Evolutionary conservation across 2,329 filamentous ascomycete genomes (phyloP).

Genomic region (Elsinoe necatrix): DNA sequence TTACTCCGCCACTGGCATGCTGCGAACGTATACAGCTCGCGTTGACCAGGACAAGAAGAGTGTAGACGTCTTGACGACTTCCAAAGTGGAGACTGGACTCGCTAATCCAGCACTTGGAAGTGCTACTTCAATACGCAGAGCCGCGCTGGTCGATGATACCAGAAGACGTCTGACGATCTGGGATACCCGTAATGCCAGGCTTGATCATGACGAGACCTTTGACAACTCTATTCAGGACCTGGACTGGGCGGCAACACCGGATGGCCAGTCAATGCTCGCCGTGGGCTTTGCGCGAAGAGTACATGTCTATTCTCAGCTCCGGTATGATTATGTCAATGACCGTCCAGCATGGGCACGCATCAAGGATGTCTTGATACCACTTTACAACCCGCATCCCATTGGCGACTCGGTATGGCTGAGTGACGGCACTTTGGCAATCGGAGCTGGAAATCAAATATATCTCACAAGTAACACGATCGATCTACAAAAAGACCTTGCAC

Average conservation of each 20-base stretch:
- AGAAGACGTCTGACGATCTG: constrained; percentile 77
- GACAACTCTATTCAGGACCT: constrained; percentile 62
- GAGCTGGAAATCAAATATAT: constrained; percentile 85
- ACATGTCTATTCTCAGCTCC: constrained; percentile 72
- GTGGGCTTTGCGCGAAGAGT: constrained; percentile 89
- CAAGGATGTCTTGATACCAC: constrained; percentile 68
- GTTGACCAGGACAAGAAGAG: constrained; percentile 52
- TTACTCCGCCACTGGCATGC: constrained; percentile 63
- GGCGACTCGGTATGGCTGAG: constrained; percentile 88
- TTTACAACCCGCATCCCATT: constrained; percentile 74
- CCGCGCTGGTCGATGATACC: constrained; percentile 66
- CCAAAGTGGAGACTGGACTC: constrained; percentile 70
- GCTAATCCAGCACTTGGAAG: constrained; percentile 66
- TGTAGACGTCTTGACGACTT: constrained; percentile 76
- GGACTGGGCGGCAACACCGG: constrained; percentile 88
- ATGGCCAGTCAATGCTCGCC: constrained; percentile 78
- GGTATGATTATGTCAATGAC: constrained; percentile 83
- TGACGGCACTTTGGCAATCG: constrained; percentile 76
- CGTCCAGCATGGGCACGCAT: constrained; percentile 85
- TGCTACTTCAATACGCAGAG: constrained; percentile 78
- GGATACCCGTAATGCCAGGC: constrained; percentile 72
- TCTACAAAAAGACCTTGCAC: constrained; percentile 51
- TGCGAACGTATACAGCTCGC: constrained; percentile 79
- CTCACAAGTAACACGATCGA: constrained; percentile 71
- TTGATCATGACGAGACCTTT: constrained; percentile 74